phyloP scores from a whole-genome alignment of 2,329 filamentous ascomycete species.

The Chaetomium globosum region DNA sequence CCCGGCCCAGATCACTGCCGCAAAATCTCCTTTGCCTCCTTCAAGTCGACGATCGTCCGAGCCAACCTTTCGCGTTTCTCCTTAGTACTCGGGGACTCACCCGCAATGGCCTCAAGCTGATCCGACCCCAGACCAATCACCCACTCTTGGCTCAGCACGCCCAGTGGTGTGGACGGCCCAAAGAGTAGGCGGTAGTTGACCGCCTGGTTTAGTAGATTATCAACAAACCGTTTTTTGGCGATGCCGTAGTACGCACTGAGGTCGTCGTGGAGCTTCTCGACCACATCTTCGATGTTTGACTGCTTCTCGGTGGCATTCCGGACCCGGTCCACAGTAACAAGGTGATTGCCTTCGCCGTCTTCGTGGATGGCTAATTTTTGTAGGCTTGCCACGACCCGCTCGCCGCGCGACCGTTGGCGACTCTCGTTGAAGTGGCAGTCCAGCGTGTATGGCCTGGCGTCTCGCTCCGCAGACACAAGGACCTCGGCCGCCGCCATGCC shows the following conservation, averaged over 20 bases:
- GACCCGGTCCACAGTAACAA: conserved; percentile 31
- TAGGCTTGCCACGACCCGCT: conserved; percentile 27
- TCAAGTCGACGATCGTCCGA: conserved; percentile 38
- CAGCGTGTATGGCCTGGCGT: conserved; percentile 40
- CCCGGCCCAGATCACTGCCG: conserved; percentile 14
- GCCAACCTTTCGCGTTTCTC: conserved; percentile 33
- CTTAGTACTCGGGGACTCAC: conserved; percentile 35
- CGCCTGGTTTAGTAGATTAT: conserved; percentile 43
- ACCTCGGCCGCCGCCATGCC: conserved; percentile 36
- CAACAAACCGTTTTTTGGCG: conserved; percentile 42
- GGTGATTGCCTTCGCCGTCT: background rate
- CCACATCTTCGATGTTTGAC: conserved; percentile 34
- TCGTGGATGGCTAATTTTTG: background rate
- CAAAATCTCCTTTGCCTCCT: conserved; percentile 36
- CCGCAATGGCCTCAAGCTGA: conserved; percentile 37
- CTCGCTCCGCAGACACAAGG: conserved; percentile 39
- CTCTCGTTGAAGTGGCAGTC: conserved; percentile 36
- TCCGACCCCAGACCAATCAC: conserved; percentile 36
- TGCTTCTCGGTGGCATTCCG: conserved; percentile 28
- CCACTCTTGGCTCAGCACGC: conserved; percentile 41
- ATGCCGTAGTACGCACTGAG: conserved; percentile 43
- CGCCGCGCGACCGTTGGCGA: conserved; percentile 27
- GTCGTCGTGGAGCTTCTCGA: conserved; percentile 41
- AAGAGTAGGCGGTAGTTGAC: conserved; percentile 39
- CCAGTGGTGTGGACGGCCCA: conserved; percentile 38